Base-by-base conservation (phyloP, 2,329 filamentous ascomycete genomes). In the Eutypa lata region DNA sequence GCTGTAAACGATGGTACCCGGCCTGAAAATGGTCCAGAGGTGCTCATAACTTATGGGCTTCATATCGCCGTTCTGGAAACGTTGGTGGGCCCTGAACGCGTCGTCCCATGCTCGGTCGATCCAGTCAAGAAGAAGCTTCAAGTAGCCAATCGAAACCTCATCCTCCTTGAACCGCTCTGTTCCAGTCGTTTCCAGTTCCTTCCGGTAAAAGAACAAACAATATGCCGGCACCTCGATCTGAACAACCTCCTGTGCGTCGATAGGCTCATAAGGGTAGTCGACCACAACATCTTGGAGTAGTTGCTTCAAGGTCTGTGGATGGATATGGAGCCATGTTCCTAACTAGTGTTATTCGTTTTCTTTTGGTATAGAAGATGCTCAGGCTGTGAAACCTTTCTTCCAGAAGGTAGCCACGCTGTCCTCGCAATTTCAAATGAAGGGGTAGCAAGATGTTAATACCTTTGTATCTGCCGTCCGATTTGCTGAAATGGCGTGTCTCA, bases 71-170 rank as follows among this genome's bases (percentile, higher is more conserved):
- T 57, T 57, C 44, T 63, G 49, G 49, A 58, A 59, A 11, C 58
- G 59, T 16, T 59, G 53, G 40, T 57, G 52, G 22, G 62, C 64
- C 48, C 57, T 59, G 48, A 65, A 63, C 16, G 56, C 52, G 14
- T 65, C 61, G 48, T 59, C 54, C 19, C 65, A 58, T n/a, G 61
- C 62, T 51, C 63, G 56, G 54, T 64, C 59, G 52, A 64, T 68
- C 61, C 63, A 66, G 42, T 55, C 56, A 1, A 64, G 49, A 22
- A 66, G 62, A 21, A 66, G 54, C 10, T 55, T 59, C 42, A 64
- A 52, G 21, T 66, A 57, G 2, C 47, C 52, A 21, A 59, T 57
- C 2, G 62, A 61, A 14, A 53, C 51, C 8, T 53, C 28, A 51
- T 65, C 59, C 11, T 65, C 58, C 37, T 56, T 56, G 45, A 67